These are phyloP conservation scores for Pistacia atlantica DNA, from an alignment of 345 rosid species.

Conservation along the genomic window DNA sequence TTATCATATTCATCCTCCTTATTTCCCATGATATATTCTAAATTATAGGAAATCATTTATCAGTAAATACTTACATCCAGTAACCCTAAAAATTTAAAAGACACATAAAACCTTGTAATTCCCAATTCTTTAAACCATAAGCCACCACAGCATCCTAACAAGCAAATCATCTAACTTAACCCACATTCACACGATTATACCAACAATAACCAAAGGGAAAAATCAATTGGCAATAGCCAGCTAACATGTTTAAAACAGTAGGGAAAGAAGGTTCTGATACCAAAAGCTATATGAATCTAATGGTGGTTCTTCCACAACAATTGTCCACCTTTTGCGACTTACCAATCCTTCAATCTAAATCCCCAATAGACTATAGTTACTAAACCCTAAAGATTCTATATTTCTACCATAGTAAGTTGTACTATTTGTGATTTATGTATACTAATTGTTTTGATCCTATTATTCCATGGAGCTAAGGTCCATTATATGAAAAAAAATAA, in stretches of 20 bases:
- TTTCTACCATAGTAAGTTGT: neutral
- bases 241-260: neutral
- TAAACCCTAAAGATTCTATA: neutral
- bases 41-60: neutral
- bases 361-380: neutral
- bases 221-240: too few relatives aligned
- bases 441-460: neutral
- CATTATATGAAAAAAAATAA: too few relatives aligned
- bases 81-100: too few relatives aligned
- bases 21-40: too few relatives aligned
- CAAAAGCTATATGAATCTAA: neutral
- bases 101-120: too few relatives aligned
- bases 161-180: neutral
- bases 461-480: neutral
- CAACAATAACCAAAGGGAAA: neutral
- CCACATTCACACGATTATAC: neutral
- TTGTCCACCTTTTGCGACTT: neutral
- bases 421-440: neutral
- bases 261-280: neutral
- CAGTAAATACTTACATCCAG: too few relatives aligned
- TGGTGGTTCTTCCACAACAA: neutral
- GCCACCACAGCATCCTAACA: neutral
- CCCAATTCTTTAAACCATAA: neutral
- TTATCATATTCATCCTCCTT: too few relatives aligned
- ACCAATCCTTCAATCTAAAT: neutral